These are phyloP conservation scores for Fusarium sp. DNA, from an alignment of 2,329 filamentous ascomycete genomes.

Conservation along the genomic window DNA sequence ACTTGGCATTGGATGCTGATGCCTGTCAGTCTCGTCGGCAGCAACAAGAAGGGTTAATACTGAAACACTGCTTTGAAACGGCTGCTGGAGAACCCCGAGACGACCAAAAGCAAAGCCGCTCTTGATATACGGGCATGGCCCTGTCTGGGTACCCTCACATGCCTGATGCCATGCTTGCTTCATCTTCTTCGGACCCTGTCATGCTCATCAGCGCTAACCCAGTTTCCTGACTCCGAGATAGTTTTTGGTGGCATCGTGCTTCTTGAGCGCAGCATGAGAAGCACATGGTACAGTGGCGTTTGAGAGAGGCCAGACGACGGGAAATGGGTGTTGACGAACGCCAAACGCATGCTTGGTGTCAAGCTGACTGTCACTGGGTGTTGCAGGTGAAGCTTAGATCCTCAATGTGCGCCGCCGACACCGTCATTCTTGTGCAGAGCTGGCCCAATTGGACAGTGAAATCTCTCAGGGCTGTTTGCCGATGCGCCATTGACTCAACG, in stretches of 20 bases:
- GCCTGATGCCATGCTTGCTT: slow-evolving; percentile 12
- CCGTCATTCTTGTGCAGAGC: neutral
- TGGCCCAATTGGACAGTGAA: neutral
- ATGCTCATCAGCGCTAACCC: slow-evolving; percentile 5
- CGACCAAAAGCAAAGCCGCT: slow-evolving; percentile 5
- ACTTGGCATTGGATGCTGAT: slow-evolving; percentile 33
- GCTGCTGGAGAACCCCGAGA: slow-evolving; percentile 30
- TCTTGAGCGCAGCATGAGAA: slow-evolving; percentile 6
- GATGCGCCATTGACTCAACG: neutral
- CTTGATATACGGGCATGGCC: slow-evolving; percentile 25
- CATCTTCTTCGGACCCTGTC: slow-evolving; percentile 9
- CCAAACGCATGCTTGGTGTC: slow-evolving; percentile 16
- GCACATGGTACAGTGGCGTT: slow-evolving; percentile 4
- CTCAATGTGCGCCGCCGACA: neutral
- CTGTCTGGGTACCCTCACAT: neutral
- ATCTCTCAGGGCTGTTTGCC: slow-evolving; percentile 2
- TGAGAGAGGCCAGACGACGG: slow-evolving; percentile 9
- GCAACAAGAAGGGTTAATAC: slow-evolving; percentile 23
- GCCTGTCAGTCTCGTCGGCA: slow-evolving; percentile 25
- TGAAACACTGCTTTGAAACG: slow-evolving; percentile 45
- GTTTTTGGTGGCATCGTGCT: slow-evolving; percentile 9
- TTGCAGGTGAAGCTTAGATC: slow-evolving; percentile 1
- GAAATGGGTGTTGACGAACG: slow-evolving; percentile 19
- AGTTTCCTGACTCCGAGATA: slow-evolving; percentile 12
- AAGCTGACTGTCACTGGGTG: neutral